A percentile compares a stretch with the other conserved stretches of the same genome.
These are phyloP conservation scores for Backusella circina DNA, from an alignment of 192 early-diverging fungal species.

Conservation along the genomic window DNA sequence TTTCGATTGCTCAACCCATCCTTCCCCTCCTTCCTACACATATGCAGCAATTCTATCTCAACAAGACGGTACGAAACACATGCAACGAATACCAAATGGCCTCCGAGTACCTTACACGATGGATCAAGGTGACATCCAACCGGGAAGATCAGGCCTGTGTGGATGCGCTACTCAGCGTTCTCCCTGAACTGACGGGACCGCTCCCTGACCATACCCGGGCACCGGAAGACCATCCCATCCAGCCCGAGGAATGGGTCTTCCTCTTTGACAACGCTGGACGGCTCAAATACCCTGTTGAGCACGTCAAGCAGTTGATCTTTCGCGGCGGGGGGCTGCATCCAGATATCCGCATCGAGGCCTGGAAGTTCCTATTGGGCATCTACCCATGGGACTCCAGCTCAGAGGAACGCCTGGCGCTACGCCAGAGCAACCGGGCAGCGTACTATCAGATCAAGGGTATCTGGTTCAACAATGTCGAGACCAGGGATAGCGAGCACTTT, in stretches of 20 bases:
- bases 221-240: constrained; percentile 34
- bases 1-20: constrained; percentile 49
- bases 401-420: constrained; percentile 63
- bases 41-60: constrained; percentile 46
- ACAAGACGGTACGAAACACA: constrained; percentile 48
- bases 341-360: constrained; percentile 81
- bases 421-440: constrained; percentile 41
- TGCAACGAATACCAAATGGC: constrained; percentile 72
- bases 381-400: constrained; percentile 85
- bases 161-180: neutral
- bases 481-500: constrained; percentile 50
- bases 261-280: constrained; percentile 56
- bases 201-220: constrained; percentile 29
- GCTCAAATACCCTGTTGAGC: constrained; percentile 42
- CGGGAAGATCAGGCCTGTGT: neutral
- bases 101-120: constrained; percentile 68
- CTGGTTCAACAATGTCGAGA: constrained; percentile 62
- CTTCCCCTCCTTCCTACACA: constrained; percentile 43
- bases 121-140: constrained; percentile 29
- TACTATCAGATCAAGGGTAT: constrained; percentile 63
- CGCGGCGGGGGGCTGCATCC: constrained; percentile 74
- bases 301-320: constrained; percentile 64
- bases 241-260: constrained; percentile 66
- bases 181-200: neutral
- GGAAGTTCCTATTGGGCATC: constrained; percentile 85